Evolutionary conservation across 1,284 basidiomycete species (phyloP).

Genomic region (Veloporphyrellus conicus): DNA sequence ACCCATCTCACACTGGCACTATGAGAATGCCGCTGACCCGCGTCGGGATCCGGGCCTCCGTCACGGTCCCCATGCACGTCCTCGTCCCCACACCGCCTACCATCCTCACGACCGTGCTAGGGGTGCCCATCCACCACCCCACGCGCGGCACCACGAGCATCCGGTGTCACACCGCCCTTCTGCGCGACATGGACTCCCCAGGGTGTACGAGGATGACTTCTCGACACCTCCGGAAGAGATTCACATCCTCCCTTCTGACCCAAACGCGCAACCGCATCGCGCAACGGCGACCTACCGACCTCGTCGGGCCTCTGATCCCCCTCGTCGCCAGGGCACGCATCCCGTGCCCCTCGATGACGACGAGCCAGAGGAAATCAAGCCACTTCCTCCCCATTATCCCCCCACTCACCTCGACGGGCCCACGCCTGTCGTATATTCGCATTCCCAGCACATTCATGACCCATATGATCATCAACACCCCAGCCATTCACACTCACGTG

Average conservation of each 20-base stretch:
- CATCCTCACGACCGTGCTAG: slow-evolving; percentile 32
- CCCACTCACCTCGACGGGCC: slow-evolving; percentile 19
- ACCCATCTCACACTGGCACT: slow-evolving; percentile 47
- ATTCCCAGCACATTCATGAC: slow-evolving; percentile 31
- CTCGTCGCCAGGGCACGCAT: slow-evolving; percentile 23
- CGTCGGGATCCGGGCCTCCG: slow-evolving; percentile 13
- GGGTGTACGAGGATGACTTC: slow-evolving; percentile 20
- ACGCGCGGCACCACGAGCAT: slow-evolving; percentile 23
- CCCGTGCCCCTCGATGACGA: slow-evolving; percentile 19
- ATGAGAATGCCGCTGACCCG: slow-evolving; percentile 16
- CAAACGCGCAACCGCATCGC: slow-evolving; percentile 32
- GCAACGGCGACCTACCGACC: slow-evolving; percentile 25
- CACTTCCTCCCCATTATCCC: slow-evolving; percentile 23
- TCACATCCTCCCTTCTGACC: slow-evolving; percentile 47
- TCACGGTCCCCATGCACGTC: slow-evolving; percentile 11
- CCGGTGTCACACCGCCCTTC: slow-evolving; percentile 14
- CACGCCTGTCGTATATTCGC: slow-evolving; percentile 33
- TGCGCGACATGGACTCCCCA: slow-evolving; percentile 19
- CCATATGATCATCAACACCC: slow-evolving; percentile 35
- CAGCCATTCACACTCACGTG: slow-evolving; percentile 36
- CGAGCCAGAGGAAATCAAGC: slow-evolving; percentile 22
- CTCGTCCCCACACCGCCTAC: slow-evolving; percentile 15
- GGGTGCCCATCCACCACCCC: slow-evolving; percentile 23
- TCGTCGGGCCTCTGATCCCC: slow-evolving; percentile 42
- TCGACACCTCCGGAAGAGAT: slow-evolving; percentile 48